Conservation (phyloP, 2,329 filamentous ascomycete species). For the Nothomitra cinnamomea region DNA sequence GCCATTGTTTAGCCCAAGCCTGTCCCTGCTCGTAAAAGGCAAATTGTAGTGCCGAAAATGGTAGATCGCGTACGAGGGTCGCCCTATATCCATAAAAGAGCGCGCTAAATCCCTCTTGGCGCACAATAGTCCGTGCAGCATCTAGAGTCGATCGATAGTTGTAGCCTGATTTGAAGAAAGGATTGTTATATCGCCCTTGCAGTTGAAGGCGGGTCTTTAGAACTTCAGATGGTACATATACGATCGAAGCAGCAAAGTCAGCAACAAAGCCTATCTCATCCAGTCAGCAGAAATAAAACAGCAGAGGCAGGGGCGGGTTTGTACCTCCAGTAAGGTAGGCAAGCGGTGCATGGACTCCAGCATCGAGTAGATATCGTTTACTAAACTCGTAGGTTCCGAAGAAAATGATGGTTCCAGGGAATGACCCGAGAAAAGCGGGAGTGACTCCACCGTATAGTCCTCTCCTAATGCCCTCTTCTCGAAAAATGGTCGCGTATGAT, state of each 20-base stretch:
- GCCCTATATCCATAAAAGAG: conserved; percentile 96
- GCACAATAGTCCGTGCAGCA: conserved; percentile 70
- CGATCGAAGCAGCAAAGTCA: conserved; percentile 75
- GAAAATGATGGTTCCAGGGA: conserved; percentile 85
- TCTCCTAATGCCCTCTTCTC: conserved; percentile 72
- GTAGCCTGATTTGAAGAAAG: conserved; percentile 83
- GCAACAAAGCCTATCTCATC: conserved; percentile 61
- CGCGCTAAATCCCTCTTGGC: conserved; percentile 64
- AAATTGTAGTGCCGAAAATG: conserved; percentile 92
- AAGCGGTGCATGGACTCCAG: conserved; percentile 62
- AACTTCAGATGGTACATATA: conserved; percentile 95
- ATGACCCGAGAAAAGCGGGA: conserved; percentile 79
- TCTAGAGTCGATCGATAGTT: conserved; percentile 82
- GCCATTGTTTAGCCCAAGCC: conserved; percentile 60
- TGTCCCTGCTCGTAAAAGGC: conserved; percentile 96
- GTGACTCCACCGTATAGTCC: conserved; percentile 89
- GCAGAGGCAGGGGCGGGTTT: conserved; percentile 11
- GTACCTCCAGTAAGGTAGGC: conserved; percentile 73
- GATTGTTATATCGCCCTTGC: conserved; percentile 90
- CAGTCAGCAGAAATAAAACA: background rate
- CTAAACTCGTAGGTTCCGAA: conserved; percentile 95
- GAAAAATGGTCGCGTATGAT: conserved; percentile 82
- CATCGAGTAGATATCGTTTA: conserved; percentile 76
- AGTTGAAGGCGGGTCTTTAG: conserved; percentile 93
- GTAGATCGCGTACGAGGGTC: conserved; percentile 82